Evolutionary conservation across 2,329 filamentous ascomycete species (phyloP).

Genomic region (Fusarium nematophilum): DNA sequence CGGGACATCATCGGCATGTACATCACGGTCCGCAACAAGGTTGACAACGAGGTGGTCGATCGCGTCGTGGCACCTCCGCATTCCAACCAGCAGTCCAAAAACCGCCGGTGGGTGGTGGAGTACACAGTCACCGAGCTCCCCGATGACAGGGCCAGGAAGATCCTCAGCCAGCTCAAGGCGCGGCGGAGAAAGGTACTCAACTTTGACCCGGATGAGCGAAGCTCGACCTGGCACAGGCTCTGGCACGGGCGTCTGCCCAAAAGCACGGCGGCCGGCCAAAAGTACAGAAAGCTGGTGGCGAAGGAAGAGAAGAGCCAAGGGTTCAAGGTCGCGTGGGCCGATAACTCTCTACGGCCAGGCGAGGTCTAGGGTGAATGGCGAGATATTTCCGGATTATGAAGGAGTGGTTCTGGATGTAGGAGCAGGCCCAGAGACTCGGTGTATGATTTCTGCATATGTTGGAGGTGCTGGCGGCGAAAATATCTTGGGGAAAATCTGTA

Average conservation of each 20-base stretch:
- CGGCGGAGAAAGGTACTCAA: slow-evolving; percentile 63
- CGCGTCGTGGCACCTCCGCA: slow-evolving; percentile 61
- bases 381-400: too few species aligned
- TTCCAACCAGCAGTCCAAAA: background rate
- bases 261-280: slow-evolving; percentile 64
- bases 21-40: slow-evolving; percentile 76
- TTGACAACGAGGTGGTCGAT: slow-evolving; percentile 72
- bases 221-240: slow-evolving; percentile 59
- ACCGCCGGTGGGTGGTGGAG: slow-evolving; percentile 74
- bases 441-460: too few species aligned
- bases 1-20: slow-evolving; percentile 69
- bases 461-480: too few species aligned
- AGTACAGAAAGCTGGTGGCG: slow-evolving; percentile 67
- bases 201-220: slow-evolving; percentile 55
- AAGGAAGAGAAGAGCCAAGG: slow-evolving; percentile 60
- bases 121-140: slow-evolving; percentile 78
- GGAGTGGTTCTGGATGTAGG: too few species aligned
- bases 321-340: slow-evolving; percentile 59
- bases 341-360: slow-evolving; percentile 34
- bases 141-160: slow-evolving; percentile 53
- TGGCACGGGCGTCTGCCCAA: slow-evolving; percentile 55
- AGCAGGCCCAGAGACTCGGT: too few species aligned
- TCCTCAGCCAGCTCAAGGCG: slow-evolving; percentile 68
- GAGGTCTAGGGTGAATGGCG: too few species aligned
- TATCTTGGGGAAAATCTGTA: too few species aligned